Evolutionary conservation across 306 rosid genomes (phyloP).

Genomic region (Luffa aegyptiaca): DNA sequence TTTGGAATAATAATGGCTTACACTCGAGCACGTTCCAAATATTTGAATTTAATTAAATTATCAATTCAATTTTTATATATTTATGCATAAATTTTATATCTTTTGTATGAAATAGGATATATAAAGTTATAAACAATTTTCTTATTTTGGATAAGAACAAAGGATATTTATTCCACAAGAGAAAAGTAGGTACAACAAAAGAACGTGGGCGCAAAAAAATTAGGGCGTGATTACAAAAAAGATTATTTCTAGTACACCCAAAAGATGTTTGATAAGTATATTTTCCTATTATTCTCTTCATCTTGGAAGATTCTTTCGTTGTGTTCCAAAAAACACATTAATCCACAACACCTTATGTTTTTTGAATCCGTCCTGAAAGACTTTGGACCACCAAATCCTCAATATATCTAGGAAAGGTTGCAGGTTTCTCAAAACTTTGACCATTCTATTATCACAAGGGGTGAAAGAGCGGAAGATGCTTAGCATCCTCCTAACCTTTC

Average conservation of each 20-base stretch:
- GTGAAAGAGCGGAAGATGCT: neutral
- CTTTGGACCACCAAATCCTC: neutral
- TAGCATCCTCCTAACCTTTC: neutral
- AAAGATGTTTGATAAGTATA: neutral
- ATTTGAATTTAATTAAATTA: neutral
- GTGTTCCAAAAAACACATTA: neutral
- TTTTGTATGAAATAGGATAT: neutral
- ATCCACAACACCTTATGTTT: neutral
- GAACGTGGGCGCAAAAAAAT: neutral
- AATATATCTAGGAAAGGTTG: neutral
- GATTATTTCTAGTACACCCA: neutral
- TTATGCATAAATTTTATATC: neutral
- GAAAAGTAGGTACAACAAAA: neutral
- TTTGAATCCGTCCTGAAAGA: neutral
- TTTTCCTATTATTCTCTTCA: neutral
- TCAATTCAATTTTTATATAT: neutral
- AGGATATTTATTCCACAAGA: neutral
- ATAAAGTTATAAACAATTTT: neutral
- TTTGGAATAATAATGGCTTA: neutral
- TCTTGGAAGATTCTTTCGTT: neutral
- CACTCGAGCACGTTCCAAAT: neutral
- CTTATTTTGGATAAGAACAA: neutral
- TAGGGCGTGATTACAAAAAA: neutral
- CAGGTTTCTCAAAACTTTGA: neutral
- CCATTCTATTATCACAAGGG: neutral